Evolutionary conservation across 306 rosid species (phyloP), one percentile per base, ranked within the genome.

Genomic region (Gleditsia sinensis): DNA sequence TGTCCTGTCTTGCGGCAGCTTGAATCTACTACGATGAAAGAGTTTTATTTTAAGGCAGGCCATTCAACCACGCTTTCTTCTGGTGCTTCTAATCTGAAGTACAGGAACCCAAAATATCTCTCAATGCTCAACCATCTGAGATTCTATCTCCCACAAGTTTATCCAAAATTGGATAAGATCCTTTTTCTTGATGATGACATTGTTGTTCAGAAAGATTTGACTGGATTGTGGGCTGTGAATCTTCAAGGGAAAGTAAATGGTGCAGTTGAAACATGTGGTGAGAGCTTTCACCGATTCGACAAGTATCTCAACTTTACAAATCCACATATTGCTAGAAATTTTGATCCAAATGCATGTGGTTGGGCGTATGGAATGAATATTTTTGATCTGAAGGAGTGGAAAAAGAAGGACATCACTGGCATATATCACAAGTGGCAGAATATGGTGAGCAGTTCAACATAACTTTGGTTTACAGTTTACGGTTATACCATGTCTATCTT

Each of bases 301-400:
- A 94, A 92, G 88, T 94, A 94, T 86, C 90, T 94, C 16, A 94
- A 94, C 83, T 94, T 94, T 50, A 83, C 96, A 23, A 90, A 88
- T 86, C 91, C 96, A 1, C 94, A 83, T 54, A 94, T 94, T 75
- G 92, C 97, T 1, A 92, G 90, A 82, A 81, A 90, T 72, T 92
- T 94, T 67, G 86, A 90, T 81, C 99, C 97, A 30, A 94, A 87
- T 83, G 95, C 98, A 28, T 92, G 99, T 51, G 97, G 97, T 56
- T 94, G 99, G 99, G 99, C 99, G 6, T 92, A 92, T 43, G 99
- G 99, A 40, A 92, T 94, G 99, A 94, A 94, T 82, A 82, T 92
- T 59, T 94, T 94, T 84, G 99, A 94, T 84, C 89, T 94, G 50
- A 87, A 84, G 85, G 99, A 68, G 85, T 94, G 98, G 99, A 92